Conservation (phyloP, 768 basidiomycete species). For the Rhizopogon vesiculosus region DNA sequence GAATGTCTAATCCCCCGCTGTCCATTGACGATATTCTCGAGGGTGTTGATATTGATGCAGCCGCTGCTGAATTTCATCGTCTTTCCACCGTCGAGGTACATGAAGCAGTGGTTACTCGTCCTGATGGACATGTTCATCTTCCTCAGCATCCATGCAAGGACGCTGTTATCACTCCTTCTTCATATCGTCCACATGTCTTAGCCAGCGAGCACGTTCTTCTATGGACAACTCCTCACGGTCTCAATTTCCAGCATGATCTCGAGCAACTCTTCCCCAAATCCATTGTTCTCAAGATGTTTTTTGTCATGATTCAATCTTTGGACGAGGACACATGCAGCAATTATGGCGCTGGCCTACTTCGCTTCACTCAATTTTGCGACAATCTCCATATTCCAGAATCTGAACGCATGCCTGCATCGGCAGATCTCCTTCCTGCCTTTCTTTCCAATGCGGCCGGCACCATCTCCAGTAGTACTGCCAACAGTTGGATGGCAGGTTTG, state of each 20-base stretch:
- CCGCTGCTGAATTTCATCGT: too few relatives aligned
- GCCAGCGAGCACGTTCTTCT: conserved; percentile 3
- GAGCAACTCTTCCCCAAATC: neutral
- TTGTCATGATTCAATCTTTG: conserved; percentile 6
- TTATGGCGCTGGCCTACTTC: conserved; percentile 28
- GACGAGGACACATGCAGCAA: conserved; percentile 12
- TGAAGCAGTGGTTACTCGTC: too few relatives aligned
- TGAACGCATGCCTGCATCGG: conserved; percentile 27
- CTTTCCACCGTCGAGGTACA: too few relatives aligned
- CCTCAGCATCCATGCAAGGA: too few relatives aligned
- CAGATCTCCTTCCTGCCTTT: conserved; percentile 24
- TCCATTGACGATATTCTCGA: too few relatives aligned
- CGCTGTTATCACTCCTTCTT: neutral
- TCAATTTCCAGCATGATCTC: neutral
- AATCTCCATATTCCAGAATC: conserved; percentile 27
- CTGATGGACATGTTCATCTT: too few relatives aligned
- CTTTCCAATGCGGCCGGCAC: conserved; percentile 12
- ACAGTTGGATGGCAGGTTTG: conserved; percentile 30
- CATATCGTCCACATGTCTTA: conserved; percentile 9
- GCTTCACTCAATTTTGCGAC: conserved; percentile 34
- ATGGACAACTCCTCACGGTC: conserved; percentile 18
- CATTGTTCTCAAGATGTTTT: neutral
- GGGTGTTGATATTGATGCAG: too few relatives aligned
- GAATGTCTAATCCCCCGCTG: too few relatives aligned
- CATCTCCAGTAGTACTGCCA: conserved; percentile 14